Percentiles rank a stretch among this genome's conserved stretches.
Evolutionary conservation across 345 rosid species (phyloP).

Genomic region (Gossypium herbaceum): DNA sequence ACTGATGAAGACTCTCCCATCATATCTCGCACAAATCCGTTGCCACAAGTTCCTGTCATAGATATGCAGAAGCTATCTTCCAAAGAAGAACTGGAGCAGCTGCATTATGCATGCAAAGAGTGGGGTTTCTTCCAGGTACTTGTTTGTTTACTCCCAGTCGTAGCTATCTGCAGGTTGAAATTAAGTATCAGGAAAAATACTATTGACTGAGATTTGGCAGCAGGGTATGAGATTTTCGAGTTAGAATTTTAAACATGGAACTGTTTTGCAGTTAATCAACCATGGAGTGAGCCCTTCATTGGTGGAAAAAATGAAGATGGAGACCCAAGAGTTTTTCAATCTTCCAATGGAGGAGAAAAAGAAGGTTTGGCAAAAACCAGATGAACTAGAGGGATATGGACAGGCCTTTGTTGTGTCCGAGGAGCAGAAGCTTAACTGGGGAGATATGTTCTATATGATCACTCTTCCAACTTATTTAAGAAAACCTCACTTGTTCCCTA

Average conservation of each 20-base stretch:
- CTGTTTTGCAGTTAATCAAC: conserved; percentile 17
- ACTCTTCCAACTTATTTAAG: conserved; percentile 28
- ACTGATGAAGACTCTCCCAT: neutral
- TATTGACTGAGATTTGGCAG: neutral
- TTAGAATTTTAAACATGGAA: neutral
- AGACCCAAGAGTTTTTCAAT: neutral
- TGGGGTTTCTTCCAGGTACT: conserved; percentile 22
- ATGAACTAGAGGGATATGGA: neutral
- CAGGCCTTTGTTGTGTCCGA: conserved; percentile 17
- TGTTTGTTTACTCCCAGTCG: neutral
- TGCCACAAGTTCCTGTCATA: conserved; percentile 13
- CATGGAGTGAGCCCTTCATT: conserved; percentile 17
- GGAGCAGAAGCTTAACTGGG: conserved; percentile 43
- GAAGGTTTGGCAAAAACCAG: conserved; percentile 10
- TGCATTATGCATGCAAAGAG: conserved; percentile 22
- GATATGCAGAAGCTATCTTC: conserved; percentile 16
- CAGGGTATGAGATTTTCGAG: neutral
- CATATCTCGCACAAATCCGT: neutral
- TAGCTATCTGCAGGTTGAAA: no score
- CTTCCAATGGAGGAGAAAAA: conserved; percentile 5
- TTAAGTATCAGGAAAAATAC: no score
- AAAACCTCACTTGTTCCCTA: conserved; percentile 32
- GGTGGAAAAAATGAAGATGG: conserved; percentile 9
- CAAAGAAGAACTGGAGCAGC: conserved; percentile 6
- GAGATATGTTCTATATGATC: conserved; percentile 33